Percentiles rank a stretch among this genome's conserved stretches.
Conservation (phyloP, 176 grass and related monocot genomes). For the Raddia guianensis region DNA sequence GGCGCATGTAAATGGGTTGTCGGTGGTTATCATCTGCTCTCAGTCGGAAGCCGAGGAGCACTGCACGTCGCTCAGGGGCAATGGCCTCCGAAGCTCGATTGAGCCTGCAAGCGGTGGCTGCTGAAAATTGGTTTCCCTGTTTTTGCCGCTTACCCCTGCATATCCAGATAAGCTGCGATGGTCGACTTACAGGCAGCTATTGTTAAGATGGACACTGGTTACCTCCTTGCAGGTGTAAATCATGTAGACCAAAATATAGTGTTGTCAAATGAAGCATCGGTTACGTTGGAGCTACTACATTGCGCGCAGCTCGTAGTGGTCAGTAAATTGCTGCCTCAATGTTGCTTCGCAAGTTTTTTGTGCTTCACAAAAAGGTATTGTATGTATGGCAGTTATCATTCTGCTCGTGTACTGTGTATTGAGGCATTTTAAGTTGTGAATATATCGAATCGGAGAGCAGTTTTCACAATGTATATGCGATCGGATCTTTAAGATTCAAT, state of each 20-base stretch:
- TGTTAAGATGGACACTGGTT: neutral
- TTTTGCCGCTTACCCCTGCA: slow-evolving; percentile 32
- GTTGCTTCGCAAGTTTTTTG: neutral
- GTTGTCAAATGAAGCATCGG: slow-evolving; percentile 3
- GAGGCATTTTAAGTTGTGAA: neutral
- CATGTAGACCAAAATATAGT: slow-evolving; percentile 46
- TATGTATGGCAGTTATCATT: neutral
- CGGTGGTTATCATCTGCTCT: slow-evolving; percentile 86
- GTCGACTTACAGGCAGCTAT: neutral
- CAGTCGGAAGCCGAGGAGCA: slow-evolving; percentile 79
- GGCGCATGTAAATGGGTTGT: slow-evolving; percentile 85
- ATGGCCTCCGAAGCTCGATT: slow-evolving; percentile 80
- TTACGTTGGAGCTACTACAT: neutral
- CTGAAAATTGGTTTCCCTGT: slow-evolving; percentile 33
- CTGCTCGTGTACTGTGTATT: slow-evolving; percentile 4
- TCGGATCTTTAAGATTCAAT: too few relatives aligned
- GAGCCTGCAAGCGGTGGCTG: slow-evolving; percentile 87
- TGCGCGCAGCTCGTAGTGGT: neutral
- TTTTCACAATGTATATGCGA: too few relatives aligned
- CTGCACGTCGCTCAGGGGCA: slow-evolving; percentile 80
- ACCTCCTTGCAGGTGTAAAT: slow-evolving; percentile 43
- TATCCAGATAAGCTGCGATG: slow-evolving; percentile 1
- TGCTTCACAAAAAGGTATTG: neutral
- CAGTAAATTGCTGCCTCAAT: neutral
- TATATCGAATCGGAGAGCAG: too few relatives aligned